Evolutionary conservation across 2,329 filamentous ascomycete genomes (phyloP), one percentile per base, ranked within the genome.

Genomic region (Apiospora koreana): DNA sequence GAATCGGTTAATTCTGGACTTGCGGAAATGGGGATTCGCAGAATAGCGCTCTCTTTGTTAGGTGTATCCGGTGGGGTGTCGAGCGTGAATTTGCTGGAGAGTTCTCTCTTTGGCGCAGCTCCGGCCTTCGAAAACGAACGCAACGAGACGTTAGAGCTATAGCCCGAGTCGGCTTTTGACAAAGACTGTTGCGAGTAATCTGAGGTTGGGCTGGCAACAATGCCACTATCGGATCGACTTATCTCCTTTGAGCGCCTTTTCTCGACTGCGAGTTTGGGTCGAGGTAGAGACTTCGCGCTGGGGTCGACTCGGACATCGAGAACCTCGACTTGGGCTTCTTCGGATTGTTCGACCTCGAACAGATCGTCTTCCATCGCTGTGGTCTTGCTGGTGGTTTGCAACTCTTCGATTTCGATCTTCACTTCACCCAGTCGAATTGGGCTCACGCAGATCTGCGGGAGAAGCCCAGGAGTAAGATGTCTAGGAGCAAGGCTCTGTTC

Each of bases 91-190:
- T 62, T 62, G 9, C 3, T 38, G 23, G 31, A 38, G 9, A n/a
- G 31, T 23, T 62, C 54, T 18, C 10, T 45, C 38, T 80, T 82
- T 10, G 78, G 75, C 41, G 64, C 25, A 43, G 41, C 64, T 14
- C 3, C 16, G 28, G 64, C 28, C 45, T 42, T 68, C 28, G 81
- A 79, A 68, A 87, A 82, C 0, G 88, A 90, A 48, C 86, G 83
- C 23, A 89, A 77, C 16, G 89, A 91, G 5, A 87, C 80, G 74
- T 86, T 89, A 9, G 88, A 91, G 74, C 87, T 87, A 74, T 91
- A 91, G 21, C 88, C 88, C 35, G 88, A 90, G 74, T 91, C 88
- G 48, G 87, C 84, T 72, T 89, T 89, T 42, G 85, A 83, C n/a
- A 88, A 79, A 6, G 84, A 78, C 69, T 83, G 85, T 21, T 80